Evolutionary conservation across 106 monocot genomes (phyloP), one percentile per base, ranked within the genome.

Genomic region (Apostasia ramifera): DNA sequence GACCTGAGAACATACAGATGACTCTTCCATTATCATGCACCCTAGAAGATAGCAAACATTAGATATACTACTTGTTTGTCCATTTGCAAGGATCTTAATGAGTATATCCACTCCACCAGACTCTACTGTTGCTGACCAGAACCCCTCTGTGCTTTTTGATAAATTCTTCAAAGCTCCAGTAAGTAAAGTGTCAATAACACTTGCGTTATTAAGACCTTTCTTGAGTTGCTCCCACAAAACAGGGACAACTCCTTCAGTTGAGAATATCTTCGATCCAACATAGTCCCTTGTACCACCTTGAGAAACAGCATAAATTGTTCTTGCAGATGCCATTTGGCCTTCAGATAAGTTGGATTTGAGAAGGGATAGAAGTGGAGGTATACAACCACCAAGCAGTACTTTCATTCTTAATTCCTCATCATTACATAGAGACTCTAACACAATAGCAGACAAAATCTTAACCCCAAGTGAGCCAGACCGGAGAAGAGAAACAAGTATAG

Each of bases 211-310:
- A 11, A 82, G 73, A 57, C 81, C 80, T 71, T 67, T 80, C 73
- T 90, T 81, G 8, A 99, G 80, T 45, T 93, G 87, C 43, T 75
- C 81, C 98, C 98, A 99, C 12, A 99, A 66, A 73, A 77, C 90
- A 76, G 93, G 88, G 11, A 99, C 98, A 76, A 93, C 98, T 14
- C 87, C 85, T 76, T 99, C 98, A 63, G 98, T 99, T 42, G 98
- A 87, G 78, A 99, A 99, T 11, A 99, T 93, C 74, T 99, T 99
- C 71, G 98, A 93, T 8, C 98, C 98, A 57, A 99, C 98, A 86
- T 93, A 85, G 71, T 99, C 98, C 76, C 70, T 85, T 13, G 79
- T 74, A 8, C 93, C 90, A 45, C 93, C 98, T 85, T 90, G 85
- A 68, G 98, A 93, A 83, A 99, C 90, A 55, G 93, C 87, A 83